A percentile compares a stretch with the other conserved stretches of the same genome.
These are phyloP conservation scores for Neonectria hederae DNA, from an alignment of 2,329 filamentous ascomycete genomes.

Conservation along the genomic window DNA sequence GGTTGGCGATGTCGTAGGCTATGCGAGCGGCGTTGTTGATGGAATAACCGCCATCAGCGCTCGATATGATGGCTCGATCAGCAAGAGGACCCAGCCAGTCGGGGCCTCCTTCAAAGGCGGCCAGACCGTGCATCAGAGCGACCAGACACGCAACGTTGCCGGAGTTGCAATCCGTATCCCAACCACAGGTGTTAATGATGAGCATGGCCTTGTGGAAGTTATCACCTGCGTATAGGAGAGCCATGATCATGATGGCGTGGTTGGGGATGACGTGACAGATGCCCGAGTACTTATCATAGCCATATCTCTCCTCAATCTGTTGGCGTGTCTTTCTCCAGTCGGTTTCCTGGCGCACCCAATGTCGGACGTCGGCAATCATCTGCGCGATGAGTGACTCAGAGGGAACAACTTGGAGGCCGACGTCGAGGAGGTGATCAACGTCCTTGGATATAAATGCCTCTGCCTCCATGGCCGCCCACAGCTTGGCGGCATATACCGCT, in stretches of 20 bases:
- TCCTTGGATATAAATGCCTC: conserved; percentile 48
- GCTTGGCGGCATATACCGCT: conserved; percentile 47
- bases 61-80: conserved; percentile 18
- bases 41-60: conserved; percentile 15
- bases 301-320: conserved; percentile 45
- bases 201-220: conserved; percentile 9
- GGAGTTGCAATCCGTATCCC: conserved; percentile 12
- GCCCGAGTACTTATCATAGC: conserved; percentile 44
- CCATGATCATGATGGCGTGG: conserved; percentile 12
- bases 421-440: conserved; percentile 46
- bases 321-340: conserved; percentile 48
- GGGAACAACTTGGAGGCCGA: conserved; percentile 43
- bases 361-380: conserved; percentile 44
- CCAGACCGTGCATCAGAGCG: conserved; percentile 2
- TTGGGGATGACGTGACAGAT: conserved; percentile 11
- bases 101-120: conserved; percentile 4
- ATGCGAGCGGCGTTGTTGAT: conserved; percentile 15
- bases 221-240: conserved; percentile 3
- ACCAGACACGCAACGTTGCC: conserved; percentile 7
- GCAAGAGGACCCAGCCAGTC: conserved; percentile 20
- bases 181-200: conserved; percentile 11
- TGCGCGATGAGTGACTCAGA: conserved; percentile 41
- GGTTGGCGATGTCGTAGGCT: conserved; percentile 5
- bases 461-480: conserved; percentile 53
- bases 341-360: conserved; percentile 32